phyloP scores from a whole-genome alignment of 2,329 filamentous ascomycete species.

The Pseudogymnoascus sp. region DNA sequence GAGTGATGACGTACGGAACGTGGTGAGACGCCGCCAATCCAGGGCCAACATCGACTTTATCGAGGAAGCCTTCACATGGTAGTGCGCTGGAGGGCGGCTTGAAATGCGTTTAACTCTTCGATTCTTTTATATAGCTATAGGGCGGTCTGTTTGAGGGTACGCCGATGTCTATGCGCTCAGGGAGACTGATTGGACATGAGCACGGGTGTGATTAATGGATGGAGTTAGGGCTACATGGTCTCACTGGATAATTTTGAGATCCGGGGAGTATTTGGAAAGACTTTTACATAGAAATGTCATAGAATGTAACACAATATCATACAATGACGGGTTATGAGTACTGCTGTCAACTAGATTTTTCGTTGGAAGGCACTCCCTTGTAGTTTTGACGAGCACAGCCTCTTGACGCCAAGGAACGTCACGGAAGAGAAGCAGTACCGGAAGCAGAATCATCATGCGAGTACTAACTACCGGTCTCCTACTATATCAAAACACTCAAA shows the following conservation, averaged over 20 bases:
- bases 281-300: neutral
- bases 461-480: too few species aligned
- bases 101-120: too few species aligned
- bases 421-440: too few species aligned
- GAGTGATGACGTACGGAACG: conserved; percentile 63
- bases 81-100: conserved; percentile 15
- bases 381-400: too few species aligned
- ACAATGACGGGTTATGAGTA: too few species aligned
- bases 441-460: too few species aligned
- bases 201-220: neutral
- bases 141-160: too few species aligned
- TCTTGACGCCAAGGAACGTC: too few species aligned
- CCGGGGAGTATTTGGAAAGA: neutral
- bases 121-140: too few species aligned
- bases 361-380: too few species aligned
- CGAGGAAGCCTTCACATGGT: conserved; percentile 68
- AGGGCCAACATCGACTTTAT: conserved; percentile 64
- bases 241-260: neutral
- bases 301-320: neutral
- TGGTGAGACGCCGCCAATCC: conserved; percentile 56
- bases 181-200: neutral
- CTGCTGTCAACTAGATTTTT: too few species aligned
- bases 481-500: too few species aligned
- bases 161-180: neutral
- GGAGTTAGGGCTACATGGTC: neutral